Percentiles rank a stretch among this genome's conserved stretches.
Conservation (phyloP, 768 basidiomycete species). For the Suillus bovinus region DNA sequence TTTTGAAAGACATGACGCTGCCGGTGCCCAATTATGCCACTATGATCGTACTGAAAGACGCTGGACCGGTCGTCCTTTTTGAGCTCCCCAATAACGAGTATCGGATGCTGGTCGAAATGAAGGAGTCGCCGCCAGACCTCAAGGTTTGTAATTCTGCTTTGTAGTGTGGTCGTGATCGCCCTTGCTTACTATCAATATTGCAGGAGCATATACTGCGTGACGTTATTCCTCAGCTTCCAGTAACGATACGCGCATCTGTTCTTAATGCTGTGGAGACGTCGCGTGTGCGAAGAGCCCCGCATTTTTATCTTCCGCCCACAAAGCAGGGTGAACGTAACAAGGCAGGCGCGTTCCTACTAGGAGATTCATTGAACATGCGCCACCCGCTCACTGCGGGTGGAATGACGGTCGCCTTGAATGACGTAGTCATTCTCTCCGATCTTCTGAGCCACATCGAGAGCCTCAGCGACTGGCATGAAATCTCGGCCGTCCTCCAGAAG, state of each 20-base stretch:
- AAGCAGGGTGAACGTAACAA: slow-evolving; percentile 54
- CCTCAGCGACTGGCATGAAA: slow-evolving; percentile 44
- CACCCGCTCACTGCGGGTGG: slow-evolving; percentile 94
- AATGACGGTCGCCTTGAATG: slow-evolving; percentile 90
- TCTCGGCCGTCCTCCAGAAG: slow-evolving; percentile 50
- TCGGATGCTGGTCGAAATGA: slow-evolving; percentile 86
- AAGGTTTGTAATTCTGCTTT: slow-evolving; percentile 44
- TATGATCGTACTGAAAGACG: slow-evolving; percentile 68
- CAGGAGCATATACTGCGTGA: slow-evolving; percentile 64
- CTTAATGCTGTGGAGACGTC: slow-evolving; percentile 63
- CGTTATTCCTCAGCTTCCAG: slow-evolving; percentile 76
- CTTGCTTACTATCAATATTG: neutral
- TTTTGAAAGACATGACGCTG: slow-evolving; percentile 70
- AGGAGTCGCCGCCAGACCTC: slow-evolving; percentile 74
- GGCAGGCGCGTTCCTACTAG: slow-evolving; percentile 74
- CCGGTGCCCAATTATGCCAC: slow-evolving; percentile 74
- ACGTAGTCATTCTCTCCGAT: slow-evolving; percentile 68
- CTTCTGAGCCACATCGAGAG: slow-evolving; percentile 48
- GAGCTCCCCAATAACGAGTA: slow-evolving; percentile 83
- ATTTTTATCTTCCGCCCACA: slow-evolving; percentile 80
- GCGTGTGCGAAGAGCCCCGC: slow-evolving; percentile 86
- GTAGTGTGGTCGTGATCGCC: neutral
- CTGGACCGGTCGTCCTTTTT: slow-evolving; percentile 84
- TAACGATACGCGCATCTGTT: slow-evolving; percentile 60
- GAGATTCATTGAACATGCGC: slow-evolving; percentile 95